Evolutionary conservation across 768 basidiomycete genomes (phyloP).

Genomic region (Boletus rufocinnamomeus): DNA sequence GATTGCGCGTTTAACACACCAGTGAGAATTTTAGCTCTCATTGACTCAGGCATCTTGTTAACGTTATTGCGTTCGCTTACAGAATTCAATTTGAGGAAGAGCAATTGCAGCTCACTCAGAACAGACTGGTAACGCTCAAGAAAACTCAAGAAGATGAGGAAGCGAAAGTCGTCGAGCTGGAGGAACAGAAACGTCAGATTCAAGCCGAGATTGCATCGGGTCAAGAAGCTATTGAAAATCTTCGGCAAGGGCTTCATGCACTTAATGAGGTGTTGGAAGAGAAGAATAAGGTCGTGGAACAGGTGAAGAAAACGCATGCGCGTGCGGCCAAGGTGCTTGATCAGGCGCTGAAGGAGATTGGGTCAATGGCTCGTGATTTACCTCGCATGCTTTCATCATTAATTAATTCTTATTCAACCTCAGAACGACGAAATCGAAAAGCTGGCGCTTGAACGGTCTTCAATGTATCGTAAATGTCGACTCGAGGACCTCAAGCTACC

Average conservation of each 20-base stretch:
- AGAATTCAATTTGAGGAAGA: conserved; percentile 84
- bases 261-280: conserved; percentile 70
- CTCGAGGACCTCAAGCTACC: conserved; percentile 91
- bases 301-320: conserved; percentile 66
- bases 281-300: conserved; percentile 72
- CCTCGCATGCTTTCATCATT: conserved; percentile 24
- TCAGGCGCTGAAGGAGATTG: conserved; percentile 88
- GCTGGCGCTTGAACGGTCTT: conserved; percentile 78
- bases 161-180: conserved; percentile 51
- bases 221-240: conserved; percentile 52
- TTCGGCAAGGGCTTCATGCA: conserved; percentile 62
- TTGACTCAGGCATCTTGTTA: not conserved
- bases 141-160: conserved; percentile 54
- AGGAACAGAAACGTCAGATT: conserved; percentile 54
- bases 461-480: conserved; percentile 88
- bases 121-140: conserved; percentile 60
- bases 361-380: conserved; percentile 56
- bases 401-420: conserved; percentile 4
- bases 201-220: conserved; percentile 61
- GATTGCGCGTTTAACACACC: conserved; percentile 81
- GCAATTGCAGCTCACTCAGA: conserved; percentile 62
- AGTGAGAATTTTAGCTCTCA: conserved; percentile 49
- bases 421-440: conserved; percentile 93
- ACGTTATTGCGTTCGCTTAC: conserved; percentile 2
- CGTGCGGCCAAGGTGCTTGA: conserved; percentile 81